phyloP scores from a whole-genome alignment of 2,329 filamentous ascomycete genomes.

The Nectriaceae sp. region DNA sequence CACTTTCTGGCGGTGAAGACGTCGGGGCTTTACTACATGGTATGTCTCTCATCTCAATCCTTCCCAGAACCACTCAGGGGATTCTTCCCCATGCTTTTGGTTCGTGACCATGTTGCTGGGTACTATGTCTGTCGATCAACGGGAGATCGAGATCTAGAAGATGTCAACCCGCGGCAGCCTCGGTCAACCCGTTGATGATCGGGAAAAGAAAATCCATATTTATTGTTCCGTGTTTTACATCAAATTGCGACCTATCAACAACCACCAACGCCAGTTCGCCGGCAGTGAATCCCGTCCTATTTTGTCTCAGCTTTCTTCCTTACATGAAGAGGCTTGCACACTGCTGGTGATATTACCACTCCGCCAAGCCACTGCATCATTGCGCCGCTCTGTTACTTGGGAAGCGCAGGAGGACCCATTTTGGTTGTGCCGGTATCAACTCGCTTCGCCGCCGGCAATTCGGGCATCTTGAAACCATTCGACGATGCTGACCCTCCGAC shows the following conservation, averaged over 20 bases:
- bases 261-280: no score
- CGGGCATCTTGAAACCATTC: constrained; percentile 85
- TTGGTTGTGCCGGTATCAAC: constrained; percentile 43
- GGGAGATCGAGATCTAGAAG: neutral
- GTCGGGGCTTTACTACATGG: neutral
- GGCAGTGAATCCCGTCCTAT: no score
- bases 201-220: no score
- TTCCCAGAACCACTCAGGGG: neutral
- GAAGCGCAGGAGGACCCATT: constrained; percentile 35
- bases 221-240: no score
- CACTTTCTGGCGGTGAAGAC: neutral
- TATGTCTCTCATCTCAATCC: neutral
- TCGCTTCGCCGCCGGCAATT: constrained; percentile 73
- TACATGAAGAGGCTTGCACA: no score
- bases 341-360: no score
- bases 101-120: neutral
- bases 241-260: no score
- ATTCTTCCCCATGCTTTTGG: neutral
- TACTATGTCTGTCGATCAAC: neutral
- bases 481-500: constrained; percentile 57
- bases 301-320: no score
- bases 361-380: no score
- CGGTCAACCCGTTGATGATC: no score
- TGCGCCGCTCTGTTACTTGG: neutral
- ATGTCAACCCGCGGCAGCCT: no score